These are phyloP conservation scores for Acanthamoeba royreba DNA, from an alignment of 208 protist species.

Conservation along the genomic window DNA sequence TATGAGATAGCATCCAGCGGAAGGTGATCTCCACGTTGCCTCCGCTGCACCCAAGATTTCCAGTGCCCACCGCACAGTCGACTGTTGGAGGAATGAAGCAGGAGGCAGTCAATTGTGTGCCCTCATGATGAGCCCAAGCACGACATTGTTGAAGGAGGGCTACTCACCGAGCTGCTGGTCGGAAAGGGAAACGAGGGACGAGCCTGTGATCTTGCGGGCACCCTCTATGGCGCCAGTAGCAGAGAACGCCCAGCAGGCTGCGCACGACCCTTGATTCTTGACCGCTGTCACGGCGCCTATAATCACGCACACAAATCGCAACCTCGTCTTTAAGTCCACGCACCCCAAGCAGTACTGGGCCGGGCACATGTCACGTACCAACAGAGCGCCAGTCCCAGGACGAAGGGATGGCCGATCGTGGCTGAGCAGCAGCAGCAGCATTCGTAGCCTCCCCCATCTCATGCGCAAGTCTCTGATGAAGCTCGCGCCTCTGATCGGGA, in stretches of 20 bases:
- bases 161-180: background rate
- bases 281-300: constrained; percentile 88
- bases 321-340: no score
- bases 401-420: no score
- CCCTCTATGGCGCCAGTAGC: constrained; percentile 90
- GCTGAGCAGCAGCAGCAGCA: background rate
- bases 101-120: background rate
- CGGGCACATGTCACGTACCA: no score
- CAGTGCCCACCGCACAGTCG: background rate
- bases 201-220: constrained; percentile 61
- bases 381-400: no score
- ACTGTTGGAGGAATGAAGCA: background rate
- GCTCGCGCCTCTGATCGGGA: background rate
- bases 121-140: background rate
- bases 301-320: no score
- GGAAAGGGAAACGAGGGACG: constrained; percentile 6
- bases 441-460: no score
- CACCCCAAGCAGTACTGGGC: constrained; percentile 72
- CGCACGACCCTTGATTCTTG: constrained; percentile 94
- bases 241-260: constrained; percentile 95
- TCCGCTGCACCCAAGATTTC: background rate
- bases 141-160: background rate
- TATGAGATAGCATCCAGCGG: background rate
- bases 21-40: background rate
- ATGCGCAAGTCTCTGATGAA: background rate